phyloP scores from a whole-genome alignment of 345 rosid species.

The Populus ilicifolia region DNA sequence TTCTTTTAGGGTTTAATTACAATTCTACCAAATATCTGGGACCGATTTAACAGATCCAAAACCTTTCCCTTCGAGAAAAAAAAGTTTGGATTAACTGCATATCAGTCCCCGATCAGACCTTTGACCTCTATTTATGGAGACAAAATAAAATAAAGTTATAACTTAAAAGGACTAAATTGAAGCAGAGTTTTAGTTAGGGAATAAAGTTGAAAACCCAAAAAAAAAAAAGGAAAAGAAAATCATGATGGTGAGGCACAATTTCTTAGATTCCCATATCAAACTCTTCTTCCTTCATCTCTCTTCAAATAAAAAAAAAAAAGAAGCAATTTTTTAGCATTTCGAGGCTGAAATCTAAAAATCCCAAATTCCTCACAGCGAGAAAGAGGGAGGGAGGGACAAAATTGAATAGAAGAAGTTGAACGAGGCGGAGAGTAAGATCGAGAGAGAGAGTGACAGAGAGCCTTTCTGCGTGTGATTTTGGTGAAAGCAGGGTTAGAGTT shows the following conservation, averaged over 20 bases:
- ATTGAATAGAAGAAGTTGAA: not conserved
- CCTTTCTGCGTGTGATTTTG: slow-evolving; percentile 3
- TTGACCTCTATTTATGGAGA: not conserved
- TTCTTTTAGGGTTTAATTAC: not conserved
- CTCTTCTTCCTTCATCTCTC: not conserved
- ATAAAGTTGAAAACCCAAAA: not conserved
- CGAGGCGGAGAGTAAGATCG: not conserved
- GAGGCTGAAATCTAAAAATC: not conserved
- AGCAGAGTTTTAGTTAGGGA: not conserved
- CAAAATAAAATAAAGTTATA: not conserved
- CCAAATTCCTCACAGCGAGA: not conserved
- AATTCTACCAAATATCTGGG: not conserved
- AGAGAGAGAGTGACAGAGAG: not conserved
- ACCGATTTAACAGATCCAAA: not conserved
- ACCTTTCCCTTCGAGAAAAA: not conserved
- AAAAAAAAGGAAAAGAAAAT: no score
- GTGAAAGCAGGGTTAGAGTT: slow-evolving; percentile 23
- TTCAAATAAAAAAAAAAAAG: not conserved
- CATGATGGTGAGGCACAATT: no score
- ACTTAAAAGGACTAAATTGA: not conserved
- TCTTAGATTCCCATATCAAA: not conserved
- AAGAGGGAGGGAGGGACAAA: not conserved
- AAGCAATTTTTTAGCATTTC: not conserved
- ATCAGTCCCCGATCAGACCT: not conserved
- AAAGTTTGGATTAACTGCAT: not conserved